Conservation (phyloP, 2,329 filamentous ascomycete species). For the Penicillium nordicum region DNA sequence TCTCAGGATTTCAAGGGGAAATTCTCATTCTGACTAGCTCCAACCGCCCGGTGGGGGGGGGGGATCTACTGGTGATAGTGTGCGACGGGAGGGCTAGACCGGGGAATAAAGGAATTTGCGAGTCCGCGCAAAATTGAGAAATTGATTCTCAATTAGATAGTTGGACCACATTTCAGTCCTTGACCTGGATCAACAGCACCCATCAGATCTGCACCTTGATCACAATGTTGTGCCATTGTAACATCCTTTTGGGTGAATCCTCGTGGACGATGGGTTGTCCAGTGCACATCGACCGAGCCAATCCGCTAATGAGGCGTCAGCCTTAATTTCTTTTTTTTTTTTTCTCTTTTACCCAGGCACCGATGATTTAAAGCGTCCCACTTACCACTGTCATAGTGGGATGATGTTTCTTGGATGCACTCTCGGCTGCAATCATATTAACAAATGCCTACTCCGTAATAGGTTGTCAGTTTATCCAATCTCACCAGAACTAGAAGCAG, state of each 20-base stretch:
- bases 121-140: neutral
- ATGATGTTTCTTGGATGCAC: slow-evolving; percentile 39
- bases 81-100: neutral
- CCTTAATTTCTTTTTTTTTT: slow-evolving; percentile 5
- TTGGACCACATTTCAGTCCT: slow-evolving; percentile 29
- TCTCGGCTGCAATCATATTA: slow-evolving; percentile 37
- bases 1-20: slow-evolving; percentile 16
- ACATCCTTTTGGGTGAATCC: slow-evolving; percentile 39
- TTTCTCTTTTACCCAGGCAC: neutral
- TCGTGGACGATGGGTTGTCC: slow-evolving; percentile 41
- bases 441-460: slow-evolving; percentile 31
- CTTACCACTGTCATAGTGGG: slow-evolving; percentile 40
- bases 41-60: slow-evolving; percentile 11
- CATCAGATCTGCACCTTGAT: slow-evolving; percentile 34
- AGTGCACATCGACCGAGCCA: slow-evolving; percentile 39
- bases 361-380: neutral
- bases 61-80: slow-evolving; percentile 16
- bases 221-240: slow-evolving; percentile 37
- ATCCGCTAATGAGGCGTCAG: slow-evolving; percentile 27
- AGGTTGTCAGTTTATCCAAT: neutral
- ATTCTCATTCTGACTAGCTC: slow-evolving; percentile 9
- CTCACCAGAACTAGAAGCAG: neutral
- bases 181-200: slow-evolving; percentile 32
- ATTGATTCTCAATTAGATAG: neutral
- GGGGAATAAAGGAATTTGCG: neutral